A percentile compares a stretch with the other conserved stretches of the same genome.
Conservation (phyloP, 148 eudicot genomes). For the Arbutus unedo region DNA sequence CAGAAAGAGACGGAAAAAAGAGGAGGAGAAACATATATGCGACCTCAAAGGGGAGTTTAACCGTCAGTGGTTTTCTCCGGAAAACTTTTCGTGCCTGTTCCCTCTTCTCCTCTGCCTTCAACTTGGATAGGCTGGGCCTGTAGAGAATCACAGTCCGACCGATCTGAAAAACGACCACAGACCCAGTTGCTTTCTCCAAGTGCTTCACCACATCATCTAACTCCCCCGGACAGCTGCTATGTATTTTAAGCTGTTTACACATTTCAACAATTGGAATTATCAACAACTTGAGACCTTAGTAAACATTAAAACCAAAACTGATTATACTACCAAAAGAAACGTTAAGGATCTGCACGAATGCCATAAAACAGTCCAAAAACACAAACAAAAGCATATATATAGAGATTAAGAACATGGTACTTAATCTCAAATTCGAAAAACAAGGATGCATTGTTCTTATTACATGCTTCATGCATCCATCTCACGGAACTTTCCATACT, state of each 20-base stretch:
- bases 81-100: constrained; percentile 44
- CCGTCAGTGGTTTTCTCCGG: constrained; percentile 33
- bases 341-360: neutral
- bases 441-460: neutral
- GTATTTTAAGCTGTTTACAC: constrained; percentile 70
- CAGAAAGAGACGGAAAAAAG: neutral
- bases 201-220: constrained; percentile 65
- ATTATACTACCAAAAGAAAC: neutral
- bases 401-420: too few relatives aligned
- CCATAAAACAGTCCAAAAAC: neutral
- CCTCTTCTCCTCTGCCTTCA: constrained; percentile 83
- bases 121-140: constrained; percentile 74
- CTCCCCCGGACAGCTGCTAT: constrained; percentile 65
- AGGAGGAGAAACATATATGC: neutral
- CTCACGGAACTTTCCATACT: neutral
- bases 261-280: neutral
- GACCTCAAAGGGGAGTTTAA: constrained; percentile 41
- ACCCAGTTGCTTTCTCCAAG: constrained; percentile 64
- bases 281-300: neutral
- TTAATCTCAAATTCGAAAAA: neutral
- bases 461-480: neutral
- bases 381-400: neutral
- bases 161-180: constrained; percentile 68
- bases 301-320: neutral
- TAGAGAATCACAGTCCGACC: constrained; percentile 93